A percentile compares a stretch with the other conserved stretches of the same genome.
These are phyloP conservation scores for Geranium rotundifolium DNA, from an alignment of 345 rosid genomes.

Conservation along the genomic window DNA sequence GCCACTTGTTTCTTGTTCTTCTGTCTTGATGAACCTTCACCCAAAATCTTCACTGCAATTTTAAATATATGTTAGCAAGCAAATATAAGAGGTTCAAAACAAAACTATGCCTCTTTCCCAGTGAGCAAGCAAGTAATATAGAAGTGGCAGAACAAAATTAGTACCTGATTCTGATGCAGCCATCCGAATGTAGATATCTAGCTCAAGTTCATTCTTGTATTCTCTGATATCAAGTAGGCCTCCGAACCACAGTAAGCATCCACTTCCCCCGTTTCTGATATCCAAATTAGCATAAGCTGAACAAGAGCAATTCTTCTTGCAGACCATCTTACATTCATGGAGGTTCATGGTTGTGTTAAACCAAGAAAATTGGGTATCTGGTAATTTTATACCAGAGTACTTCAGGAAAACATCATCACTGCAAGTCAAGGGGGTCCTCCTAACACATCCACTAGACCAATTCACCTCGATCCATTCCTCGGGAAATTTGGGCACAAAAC, in stretches of 20 bases:
- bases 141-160: no score
- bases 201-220: background rate
- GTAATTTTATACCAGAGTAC: conserved; percentile 13
- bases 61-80: no score
- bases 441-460: background rate
- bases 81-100: background rate
- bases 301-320: no score
- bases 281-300: no score
- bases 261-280: background rate
- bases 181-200: background rate
- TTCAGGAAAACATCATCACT: conserved; percentile 13
- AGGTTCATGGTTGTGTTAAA: no score
- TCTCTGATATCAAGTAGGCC: background rate
- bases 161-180: background rate
- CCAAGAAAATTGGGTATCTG: background rate
- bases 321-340: no score
- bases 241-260: background rate
- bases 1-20: no score
- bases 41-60: no score
- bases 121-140: background rate
- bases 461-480: no score
- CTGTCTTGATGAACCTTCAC: no score
- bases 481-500: no score
- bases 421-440: conserved; percentile 15
- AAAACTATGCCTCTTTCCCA: background rate